phyloP scores from a whole-genome alignment of 495 filamentous ascomycete genomes.

The Hypoxylon fuscum region DNA sequence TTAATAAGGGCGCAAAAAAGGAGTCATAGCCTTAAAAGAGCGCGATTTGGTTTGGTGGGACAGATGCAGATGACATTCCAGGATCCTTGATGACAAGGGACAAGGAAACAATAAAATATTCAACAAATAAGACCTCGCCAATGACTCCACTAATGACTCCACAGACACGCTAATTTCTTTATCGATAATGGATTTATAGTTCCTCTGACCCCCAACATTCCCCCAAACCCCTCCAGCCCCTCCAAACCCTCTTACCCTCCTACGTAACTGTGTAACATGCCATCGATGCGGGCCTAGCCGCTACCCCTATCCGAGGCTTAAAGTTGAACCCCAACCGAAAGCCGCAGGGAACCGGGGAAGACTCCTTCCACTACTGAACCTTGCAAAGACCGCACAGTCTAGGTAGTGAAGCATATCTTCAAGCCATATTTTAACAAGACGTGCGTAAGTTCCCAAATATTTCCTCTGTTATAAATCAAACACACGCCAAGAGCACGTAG shows the following conservation, averaged over 20 bases:
- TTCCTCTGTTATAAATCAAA: too few relatives aligned
- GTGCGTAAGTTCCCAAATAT: too few relatives aligned
- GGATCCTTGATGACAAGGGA: not conserved
- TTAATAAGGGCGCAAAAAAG: conserved; percentile 6
- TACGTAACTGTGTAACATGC: conserved; percentile 32
- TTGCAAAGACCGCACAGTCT: too few relatives aligned
- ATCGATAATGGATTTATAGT: conserved; percentile 17
- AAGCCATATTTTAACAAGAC: too few relatives aligned
- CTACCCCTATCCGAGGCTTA: conserved; percentile 3
- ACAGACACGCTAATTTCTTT: conserved; percentile 13
- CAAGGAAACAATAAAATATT: not conserved
- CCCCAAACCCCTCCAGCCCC: conserved; percentile 2
- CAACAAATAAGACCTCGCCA: conserved; percentile 22
- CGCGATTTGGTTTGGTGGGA: conserved; percentile 33
- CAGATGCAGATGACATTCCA: too few relatives aligned
- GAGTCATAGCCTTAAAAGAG: conserved; percentile 8
- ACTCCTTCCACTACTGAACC: too few relatives aligned
- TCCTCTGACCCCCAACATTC: conserved; percentile 11
- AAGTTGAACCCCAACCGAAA: conserved; percentile 1
- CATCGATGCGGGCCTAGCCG: conserved; percentile 10
- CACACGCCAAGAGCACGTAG: too few relatives aligned
- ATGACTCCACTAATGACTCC: too few relatives aligned
- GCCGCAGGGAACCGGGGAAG: conserved; percentile 4
- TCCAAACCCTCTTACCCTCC: too few relatives aligned
- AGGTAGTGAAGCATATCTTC: too few relatives aligned